Base-by-base conservation (phyloP, 331 rosid species). In the Acacia pycnantha region DNA sequence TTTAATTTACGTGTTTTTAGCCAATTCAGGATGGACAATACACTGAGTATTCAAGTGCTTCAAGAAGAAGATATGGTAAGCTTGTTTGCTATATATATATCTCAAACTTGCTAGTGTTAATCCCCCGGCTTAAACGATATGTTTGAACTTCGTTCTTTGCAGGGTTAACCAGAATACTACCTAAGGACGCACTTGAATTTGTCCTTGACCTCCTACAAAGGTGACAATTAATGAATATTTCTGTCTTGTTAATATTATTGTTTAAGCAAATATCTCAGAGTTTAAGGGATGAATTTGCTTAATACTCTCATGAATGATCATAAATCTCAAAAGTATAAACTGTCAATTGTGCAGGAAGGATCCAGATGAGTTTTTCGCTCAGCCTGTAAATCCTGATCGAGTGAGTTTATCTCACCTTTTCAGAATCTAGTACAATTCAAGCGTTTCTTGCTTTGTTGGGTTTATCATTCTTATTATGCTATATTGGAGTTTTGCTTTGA, bases 171-270 rank as follows among this genome's bases (percentile, higher is more conserved):
- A 58, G 48, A 33, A 37, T 71, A 18, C 86, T 86, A 22, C 77
- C 80, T 12, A 89, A 62, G 43, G 44, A 82, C 1, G 19, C 69
- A 11, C 86, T 90, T 62, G 87, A 83, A 82, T 33, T 35, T 58
- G 64, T 88, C 24, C 67, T 90, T 54, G 91, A 90, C 78, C 19
- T 53, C 29, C 41, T 92, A 19, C 92, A 89, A 46, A 86, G 94
- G 94, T 92, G 33, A 65, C 3, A 33, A 33, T 14, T 33, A 65
- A 7, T 33, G 24, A 14, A 29, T 18, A 16, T 31, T 8, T 65
- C 43, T 15, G 6, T 65, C 24, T 65, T 33, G 18, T 15, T 29
- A 31, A 14, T 15, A 26, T 7, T 29, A 26, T 7, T 37, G 24
- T 8, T 24, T 62, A 37, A n/a, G 29, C 58, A 48, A 40, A n/a